Evolutionary conservation across 192 early-diverging fungal genomes (phyloP), one percentile per base, ranked within the genome.

Genomic region (Bifiguratus adelaidae): DNA sequence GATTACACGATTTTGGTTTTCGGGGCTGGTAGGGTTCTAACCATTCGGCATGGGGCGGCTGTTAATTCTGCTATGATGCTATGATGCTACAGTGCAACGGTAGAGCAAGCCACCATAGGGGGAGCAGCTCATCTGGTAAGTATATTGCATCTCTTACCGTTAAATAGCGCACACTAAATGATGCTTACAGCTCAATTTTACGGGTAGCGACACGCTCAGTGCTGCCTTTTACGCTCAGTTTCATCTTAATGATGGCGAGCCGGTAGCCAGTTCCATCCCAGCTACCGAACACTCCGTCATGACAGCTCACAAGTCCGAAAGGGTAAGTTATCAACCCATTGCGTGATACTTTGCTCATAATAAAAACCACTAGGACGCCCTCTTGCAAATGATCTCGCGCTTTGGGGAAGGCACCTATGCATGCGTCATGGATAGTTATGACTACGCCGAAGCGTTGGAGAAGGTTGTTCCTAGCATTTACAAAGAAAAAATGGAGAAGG

Each of bases 221-320:
- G 87, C 87, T 2, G 82, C 82, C 1, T 90, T 64, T 46, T 86
- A 85, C 60, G 87, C 75, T 4, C 87, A 93, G 55, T 82, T 75
- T 34, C 36, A 71, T 19, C 73, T 90, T 24, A 93, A 93, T 42
- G 56, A 55, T 30, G 86, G 87, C 2, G 70, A 76, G 7, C 73
- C 87, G 0, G 75, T 90, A 15, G 90, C 63, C 2, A 74, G 67
- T 3, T 86, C 87, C 25, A 80, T 93, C 40, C 90, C 90, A 0
- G 86, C 90, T 0, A 93, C 88, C 2, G 90, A 93, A 53, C 90
- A 93, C 54, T 93, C 90, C 16, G 76, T 93, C 33, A 93, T 93
- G 90, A 89, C 77, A 0, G 62, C 87, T 6, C 76, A 73, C 58
- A 44, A 40, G 18, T 78, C 74, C 24, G 90, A 93, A 57, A 70